phyloP scores from a whole-genome alignment of 176 grass and related monocot genomes.

The Typha latifolia region DNA sequence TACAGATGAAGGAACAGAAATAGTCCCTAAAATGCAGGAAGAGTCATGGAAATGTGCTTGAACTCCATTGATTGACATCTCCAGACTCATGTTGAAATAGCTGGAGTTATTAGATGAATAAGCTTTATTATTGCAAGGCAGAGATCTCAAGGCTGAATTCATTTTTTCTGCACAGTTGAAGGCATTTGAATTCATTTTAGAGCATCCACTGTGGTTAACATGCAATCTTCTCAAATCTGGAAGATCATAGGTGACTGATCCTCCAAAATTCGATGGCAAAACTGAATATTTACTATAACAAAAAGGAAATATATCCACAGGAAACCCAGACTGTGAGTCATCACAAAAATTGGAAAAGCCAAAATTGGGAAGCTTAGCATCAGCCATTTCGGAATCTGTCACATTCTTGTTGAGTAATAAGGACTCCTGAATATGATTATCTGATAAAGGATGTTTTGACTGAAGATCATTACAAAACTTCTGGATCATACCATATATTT shows the following conservation, averaged over 20 bases:
- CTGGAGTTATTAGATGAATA: constrained; percentile 9
- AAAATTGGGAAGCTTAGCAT: constrained; percentile 34
- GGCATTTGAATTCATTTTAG: constrained; percentile 25
- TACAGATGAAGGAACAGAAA: constrained; percentile 49
- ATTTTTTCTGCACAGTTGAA: constrained; percentile 5
- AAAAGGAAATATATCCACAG: constrained; percentile 69
- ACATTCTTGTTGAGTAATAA: constrained; percentile 21
- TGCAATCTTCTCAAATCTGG: constrained; percentile 21
- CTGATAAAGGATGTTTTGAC: constrained; percentile 22
- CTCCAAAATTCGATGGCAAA: constrained; percentile 19
- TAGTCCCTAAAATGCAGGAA: constrained; percentile 54
- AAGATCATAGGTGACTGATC: constrained; percentile 26
- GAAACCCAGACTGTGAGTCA: constrained; percentile 35
- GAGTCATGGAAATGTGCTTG: constrained; percentile 71
- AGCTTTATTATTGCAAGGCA: constrained; percentile 17
- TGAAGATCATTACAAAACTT: constrained; percentile 52
- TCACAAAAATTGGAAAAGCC: constrained; percentile 47
- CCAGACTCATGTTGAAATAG: constrained; percentile 28
- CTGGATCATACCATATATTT: constrained; percentile 41
- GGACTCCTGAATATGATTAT: constrained; percentile 19
- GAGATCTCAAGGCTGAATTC: constrained; percentile 9
- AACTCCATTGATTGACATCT: constrained; percentile 49
- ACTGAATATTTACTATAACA: constrained; percentile 12
- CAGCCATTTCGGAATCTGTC: constrained; percentile 11
- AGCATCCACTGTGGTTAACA: constrained; percentile 25